Conservation (phyloP, 306 rosid genomes). For the Leucaena leucocephala region DNA sequence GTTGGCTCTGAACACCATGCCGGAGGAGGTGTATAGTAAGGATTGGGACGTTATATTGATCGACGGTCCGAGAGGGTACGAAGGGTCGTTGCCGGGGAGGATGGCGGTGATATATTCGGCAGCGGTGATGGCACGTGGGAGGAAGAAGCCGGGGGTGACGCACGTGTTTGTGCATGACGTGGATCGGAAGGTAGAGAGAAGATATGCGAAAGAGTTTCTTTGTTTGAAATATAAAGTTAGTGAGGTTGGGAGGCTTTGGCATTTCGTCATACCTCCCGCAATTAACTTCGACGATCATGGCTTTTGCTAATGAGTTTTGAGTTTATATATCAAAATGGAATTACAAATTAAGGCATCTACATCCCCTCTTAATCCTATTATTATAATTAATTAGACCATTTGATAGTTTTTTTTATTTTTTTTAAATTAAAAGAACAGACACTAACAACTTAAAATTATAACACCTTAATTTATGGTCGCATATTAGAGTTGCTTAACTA, state of each 20-base stretch:
- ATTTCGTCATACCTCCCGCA: constrained; percentile 59
- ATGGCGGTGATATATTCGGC: constrained; percentile 83
- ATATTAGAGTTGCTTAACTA: no score
- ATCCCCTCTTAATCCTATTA: no score
- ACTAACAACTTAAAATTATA: no score
- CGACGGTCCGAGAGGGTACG: constrained; percentile 78
- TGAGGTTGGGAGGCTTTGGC: constrained; percentile 77
- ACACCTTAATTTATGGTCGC: no score
- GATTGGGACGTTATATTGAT: constrained; percentile 94
- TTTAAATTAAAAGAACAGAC: no score
- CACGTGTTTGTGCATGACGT: constrained; percentile 82
- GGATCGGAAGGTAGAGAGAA: constrained; percentile 72
- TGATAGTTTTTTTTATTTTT: no score
- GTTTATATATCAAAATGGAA: no score
- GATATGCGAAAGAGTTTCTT: constrained; percentile 65
- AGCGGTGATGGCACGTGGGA: constrained; percentile 77
- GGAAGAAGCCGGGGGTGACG: constrained; percentile 56
- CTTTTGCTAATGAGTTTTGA: no score
- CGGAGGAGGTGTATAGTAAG: constrained; percentile 53
- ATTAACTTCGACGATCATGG: no score
- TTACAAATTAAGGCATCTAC: no score
- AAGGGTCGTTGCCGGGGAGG: constrained; percentile 64
- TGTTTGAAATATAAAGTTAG: constrained; percentile 69
- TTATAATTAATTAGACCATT: no score
- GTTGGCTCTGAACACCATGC: constrained; percentile 56